phyloP scores from a whole-genome alignment of 441 rosid genomes.

The Manihot esculenta region DNA sequence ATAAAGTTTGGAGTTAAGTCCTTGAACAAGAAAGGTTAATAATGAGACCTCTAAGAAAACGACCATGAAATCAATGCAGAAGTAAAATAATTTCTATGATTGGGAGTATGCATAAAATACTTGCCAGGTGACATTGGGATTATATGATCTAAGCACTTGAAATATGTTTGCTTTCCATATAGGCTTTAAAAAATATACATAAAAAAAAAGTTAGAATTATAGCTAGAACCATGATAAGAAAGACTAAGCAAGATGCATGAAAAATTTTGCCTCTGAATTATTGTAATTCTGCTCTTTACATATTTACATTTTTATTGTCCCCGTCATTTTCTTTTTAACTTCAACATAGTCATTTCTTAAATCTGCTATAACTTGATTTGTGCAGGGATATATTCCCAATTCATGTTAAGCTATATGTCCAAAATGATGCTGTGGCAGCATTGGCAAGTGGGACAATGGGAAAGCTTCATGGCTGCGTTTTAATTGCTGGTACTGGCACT shows the following conservation, averaged over 20 bases:
- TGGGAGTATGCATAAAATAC: too few species aligned
- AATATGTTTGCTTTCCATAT: background rate
- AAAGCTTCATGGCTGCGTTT: conserved; percentile 96
- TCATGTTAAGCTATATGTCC: conserved; percentile 72
- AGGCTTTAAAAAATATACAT: background rate
- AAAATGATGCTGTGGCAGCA: conserved; percentile 96
- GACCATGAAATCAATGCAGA: too few species aligned
- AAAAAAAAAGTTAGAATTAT: background rate
- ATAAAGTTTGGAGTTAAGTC: too few species aligned
- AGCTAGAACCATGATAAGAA: background rate
- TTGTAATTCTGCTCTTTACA: background rate
- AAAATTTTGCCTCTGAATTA: background rate
- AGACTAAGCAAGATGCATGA: background rate
- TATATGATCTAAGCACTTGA: background rate
- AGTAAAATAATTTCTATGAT: too few species aligned
- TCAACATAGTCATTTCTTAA: background rate
- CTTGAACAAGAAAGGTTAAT: too few species aligned
- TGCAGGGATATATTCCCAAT: conserved; percentile 78
- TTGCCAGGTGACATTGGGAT: too few species aligned
- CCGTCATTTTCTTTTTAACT: background rate
- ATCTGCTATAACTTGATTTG: conserved; percentile 11
- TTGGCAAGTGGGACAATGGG: conserved; percentile 97
- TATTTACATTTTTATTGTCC: background rate
- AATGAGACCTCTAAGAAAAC: too few species aligned
- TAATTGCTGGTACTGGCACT: conserved; percentile 96